These are phyloP conservation scores for Lyophyllum semitale DNA, from an alignment of 768 basidiomycete species.

Conservation along the genomic window DNA sequence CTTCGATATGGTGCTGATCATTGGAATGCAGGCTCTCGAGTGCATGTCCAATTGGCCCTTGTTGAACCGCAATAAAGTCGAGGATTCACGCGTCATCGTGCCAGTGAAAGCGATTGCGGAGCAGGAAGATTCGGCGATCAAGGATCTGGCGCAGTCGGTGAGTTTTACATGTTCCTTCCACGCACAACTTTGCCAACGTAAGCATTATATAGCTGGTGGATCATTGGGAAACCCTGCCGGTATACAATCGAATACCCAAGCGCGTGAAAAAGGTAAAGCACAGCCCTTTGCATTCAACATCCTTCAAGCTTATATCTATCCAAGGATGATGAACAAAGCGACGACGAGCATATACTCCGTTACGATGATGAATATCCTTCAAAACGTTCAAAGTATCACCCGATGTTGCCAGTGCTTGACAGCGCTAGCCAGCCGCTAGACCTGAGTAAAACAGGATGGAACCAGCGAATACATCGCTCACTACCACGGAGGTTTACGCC, in stretches of 20 bases:
- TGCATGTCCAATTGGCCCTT: conserved; percentile 81
- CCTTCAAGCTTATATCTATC: background rate
- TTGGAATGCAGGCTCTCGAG: conserved; percentile 51
- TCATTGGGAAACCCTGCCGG: conserved; percentile 76
- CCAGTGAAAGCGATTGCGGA: conserved; percentile 58
- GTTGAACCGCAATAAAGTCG: conserved; percentile 86
- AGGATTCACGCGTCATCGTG: conserved; percentile 68
- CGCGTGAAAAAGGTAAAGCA: conserved; percentile 38
- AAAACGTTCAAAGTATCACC: conserved; percentile 14
- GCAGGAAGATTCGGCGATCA: conserved; percentile 58
- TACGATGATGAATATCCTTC: conserved; percentile 6
- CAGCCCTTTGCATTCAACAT: background rate
- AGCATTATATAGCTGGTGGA: conserved; percentile 58
- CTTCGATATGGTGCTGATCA: background rate
- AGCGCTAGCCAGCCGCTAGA: too few relatives aligned
- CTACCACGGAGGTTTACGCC: too few relatives aligned
- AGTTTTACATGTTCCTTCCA: conserved; percentile 13
- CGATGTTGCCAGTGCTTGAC: too few relatives aligned
- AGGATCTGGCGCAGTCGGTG: conserved; percentile 65
- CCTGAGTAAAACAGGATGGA: too few relatives aligned
- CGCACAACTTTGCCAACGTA: background rate
- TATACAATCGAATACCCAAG: conserved; percentile 89
- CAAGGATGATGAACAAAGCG: conserved; percentile 17
- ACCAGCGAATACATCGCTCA: too few relatives aligned
- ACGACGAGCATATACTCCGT: conserved; percentile 8